Evolutionary conservation across 2,329 filamentous ascomycete species (phyloP).

Genomic region (Fusarium nisikadoi): DNA sequence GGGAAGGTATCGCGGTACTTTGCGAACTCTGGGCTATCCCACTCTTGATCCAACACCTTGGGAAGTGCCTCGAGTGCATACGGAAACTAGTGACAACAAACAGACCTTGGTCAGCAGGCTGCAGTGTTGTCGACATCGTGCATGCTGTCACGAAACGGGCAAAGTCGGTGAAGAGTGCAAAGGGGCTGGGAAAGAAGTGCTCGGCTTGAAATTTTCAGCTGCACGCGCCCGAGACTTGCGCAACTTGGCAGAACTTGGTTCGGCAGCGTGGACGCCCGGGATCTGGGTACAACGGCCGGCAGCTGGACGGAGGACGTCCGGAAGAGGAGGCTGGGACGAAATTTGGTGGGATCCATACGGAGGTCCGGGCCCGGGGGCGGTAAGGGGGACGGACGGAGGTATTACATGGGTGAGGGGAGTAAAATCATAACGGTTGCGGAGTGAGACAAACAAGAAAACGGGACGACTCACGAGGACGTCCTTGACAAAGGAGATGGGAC

Average conservation of each 20-base stretch:
- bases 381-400: conserved; percentile 27
- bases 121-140: conserved; percentile 25
- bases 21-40: conserved; percentile 72
- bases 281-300: conserved; percentile 27
- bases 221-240: conserved; percentile 35
- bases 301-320: conserved; percentile 29
- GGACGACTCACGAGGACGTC: conserved; percentile 76
- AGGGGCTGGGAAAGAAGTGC: conserved; percentile 23
- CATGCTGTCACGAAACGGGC: conserved; percentile 13
- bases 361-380: conserved; percentile 35
- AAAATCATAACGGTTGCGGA: conserved; percentile 29
- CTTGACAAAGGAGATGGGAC: conserved; percentile 86
- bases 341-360: conserved; percentile 33
- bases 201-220: conserved; percentile 22
- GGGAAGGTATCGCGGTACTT: conserved; percentile 79
- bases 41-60: conserved; percentile 70
- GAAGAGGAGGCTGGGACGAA: conserved; percentile 34
- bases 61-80: conserved; percentile 77
- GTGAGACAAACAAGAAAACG: conserved; percentile 26
- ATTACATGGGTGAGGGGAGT: conserved; percentile 22
- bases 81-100: conserved; percentile 69
- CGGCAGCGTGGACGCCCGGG: conserved; percentile 22
- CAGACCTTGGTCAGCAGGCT: conserved; percentile 30
- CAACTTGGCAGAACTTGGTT: conserved; percentile 34
- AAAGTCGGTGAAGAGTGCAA: conserved; percentile 43